Base-by-base conservation (phyloP, 768 basidiomycete genomes). In the Lentinula sp. region DNA sequence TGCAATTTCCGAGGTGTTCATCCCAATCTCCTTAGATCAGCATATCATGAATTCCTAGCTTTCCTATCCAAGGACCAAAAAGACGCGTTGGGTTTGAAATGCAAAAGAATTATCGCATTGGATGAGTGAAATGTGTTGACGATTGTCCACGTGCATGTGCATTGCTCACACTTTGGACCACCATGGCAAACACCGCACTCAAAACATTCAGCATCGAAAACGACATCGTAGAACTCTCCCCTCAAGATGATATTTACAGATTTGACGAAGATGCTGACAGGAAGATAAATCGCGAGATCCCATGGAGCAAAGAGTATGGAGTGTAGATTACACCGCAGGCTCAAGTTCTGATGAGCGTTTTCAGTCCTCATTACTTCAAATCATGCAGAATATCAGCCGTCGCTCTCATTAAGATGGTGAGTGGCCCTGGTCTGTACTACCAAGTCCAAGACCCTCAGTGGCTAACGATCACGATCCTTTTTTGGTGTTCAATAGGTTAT, bases 351-450 rank as follows among this genome's bases (percentile, higher is more conserved):
- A 45, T 57, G 45, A 42, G 60, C 57, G 54, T 35, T 35, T 31
- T 63, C 65, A 93, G 91, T 65, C 87, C 88, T 0, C 86, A 89
- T 66, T 87, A 87, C 75, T 91, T 91, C 75, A 93, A 88, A 70
- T 81, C 84, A 73, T 99, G 90, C 74, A 95, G 93, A 76, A 98
- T 99, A 67, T 96, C 94, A 0, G 93, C 93, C 0, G 85, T 98
- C 31, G 94, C 96, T 11, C 75, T 99, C 57, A 93, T 98, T 67
- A 99, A 98, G 82, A 98, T 98, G 84, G 89, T 89, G 66, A 64
- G 68, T 39, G 4, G 18, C 21, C 35, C 45, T 39, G 16, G 35
- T 40, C n/a, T 57, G 15, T 35, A 5, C n/a, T 16, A 45, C 13
- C 9, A 39, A 39, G 28, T n/a, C 15, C 13, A 59, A 11, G 21